A percentile compares a stretch with the other conserved stretches of the same genome.
phyloP scores from a whole-genome alignment of 225 moss, liverwort and hornwort species.

The Anthoceros angustus region DNA sequence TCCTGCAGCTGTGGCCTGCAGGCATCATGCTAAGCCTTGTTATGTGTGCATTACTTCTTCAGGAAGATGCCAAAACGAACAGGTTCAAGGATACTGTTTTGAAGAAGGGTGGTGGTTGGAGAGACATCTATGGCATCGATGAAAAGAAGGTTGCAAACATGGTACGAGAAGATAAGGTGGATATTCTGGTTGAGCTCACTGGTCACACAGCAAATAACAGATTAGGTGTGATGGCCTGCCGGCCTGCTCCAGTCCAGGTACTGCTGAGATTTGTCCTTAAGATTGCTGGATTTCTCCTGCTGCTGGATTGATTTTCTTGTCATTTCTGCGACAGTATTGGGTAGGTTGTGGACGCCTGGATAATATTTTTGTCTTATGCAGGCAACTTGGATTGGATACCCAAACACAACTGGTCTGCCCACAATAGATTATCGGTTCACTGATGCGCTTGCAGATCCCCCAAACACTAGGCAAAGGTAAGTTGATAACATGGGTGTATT shows the following conservation, averaged over 20 bases:
- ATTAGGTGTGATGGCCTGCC: conserved; percentile 96
- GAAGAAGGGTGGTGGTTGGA: conserved; percentile 86
- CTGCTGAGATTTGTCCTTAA: neutral
- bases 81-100: conserved; percentile 83
- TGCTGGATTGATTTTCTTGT: neutral
- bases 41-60: neutral
- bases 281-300: neutral
- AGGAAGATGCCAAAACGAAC: conserved; percentile 94
- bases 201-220: conserved; percentile 98
- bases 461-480: conserved; percentile 78
- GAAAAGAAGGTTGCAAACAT: conserved; percentile 83
- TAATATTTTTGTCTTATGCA: conserved; percentile 9
- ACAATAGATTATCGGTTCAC: conserved; percentile 93
- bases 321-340: neutral
- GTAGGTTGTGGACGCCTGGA: neutral
- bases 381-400: conserved; percentile 99
- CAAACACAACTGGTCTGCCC: conserved; percentile 85
- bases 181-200: conserved; percentile 92
- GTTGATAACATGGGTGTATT: neutral
- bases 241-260: conserved; percentile 96
- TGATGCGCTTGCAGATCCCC: conserved; percentile 89
- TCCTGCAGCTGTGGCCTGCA: conserved; percentile 8
- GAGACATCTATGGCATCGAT: conserved; percentile 84
- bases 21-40: neutral
- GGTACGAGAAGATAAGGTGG: conserved; percentile 80